Conservation (phyloP, 371 early-diverging fungal species). For the Hamiltosporidium magnivora region DNA sequence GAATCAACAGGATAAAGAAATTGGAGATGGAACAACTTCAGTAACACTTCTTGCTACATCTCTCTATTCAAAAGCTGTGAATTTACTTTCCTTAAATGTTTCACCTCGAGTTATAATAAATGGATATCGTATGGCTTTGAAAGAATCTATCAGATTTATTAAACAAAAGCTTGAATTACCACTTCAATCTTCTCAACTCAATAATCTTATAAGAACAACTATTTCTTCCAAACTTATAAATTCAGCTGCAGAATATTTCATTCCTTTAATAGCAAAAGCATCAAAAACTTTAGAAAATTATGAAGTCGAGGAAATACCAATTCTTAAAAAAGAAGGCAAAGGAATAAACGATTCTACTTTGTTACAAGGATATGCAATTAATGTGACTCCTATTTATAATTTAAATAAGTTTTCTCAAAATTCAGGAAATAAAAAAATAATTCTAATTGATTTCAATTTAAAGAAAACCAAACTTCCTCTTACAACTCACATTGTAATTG, state of each 20-base stretch:
- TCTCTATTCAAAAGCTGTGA: slow-evolving; percentile 82
- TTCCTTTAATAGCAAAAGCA: not conserved
- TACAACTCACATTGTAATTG: slow-evolving; percentile 87
- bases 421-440: slow-evolving; percentile 72
- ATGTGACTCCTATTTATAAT: slow-evolving; percentile 68
- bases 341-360: slow-evolving; percentile 74
- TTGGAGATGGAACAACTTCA: slow-evolving; percentile 98
- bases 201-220: not conserved
- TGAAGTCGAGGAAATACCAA: slow-evolving; percentile 88
- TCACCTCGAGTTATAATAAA: slow-evolving; percentile 93
- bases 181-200: not conserved
- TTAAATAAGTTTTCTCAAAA: not conserved
- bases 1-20: slow-evolving; percentile 95
- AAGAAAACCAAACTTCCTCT: slow-evolving; percentile 94
- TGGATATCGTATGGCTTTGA: slow-evolving; percentile 88
- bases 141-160: slow-evolving; percentile 94
- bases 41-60: slow-evolving; percentile 96
- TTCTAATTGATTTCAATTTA: slow-evolving; percentile 95
- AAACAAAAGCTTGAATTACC: slow-evolving; percentile 78
- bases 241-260: too few species aligned
- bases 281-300: slow-evolving; percentile 59
- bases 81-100: slow-evolving; percentile 86
- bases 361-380: slow-evolving; percentile 87
- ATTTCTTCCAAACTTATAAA: not conserved
- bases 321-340: slow-evolving; percentile 95